Conservation (phyloP, 192 early-diverging fungal genomes). For the Gorgonomyces haynaldii region DNA sequence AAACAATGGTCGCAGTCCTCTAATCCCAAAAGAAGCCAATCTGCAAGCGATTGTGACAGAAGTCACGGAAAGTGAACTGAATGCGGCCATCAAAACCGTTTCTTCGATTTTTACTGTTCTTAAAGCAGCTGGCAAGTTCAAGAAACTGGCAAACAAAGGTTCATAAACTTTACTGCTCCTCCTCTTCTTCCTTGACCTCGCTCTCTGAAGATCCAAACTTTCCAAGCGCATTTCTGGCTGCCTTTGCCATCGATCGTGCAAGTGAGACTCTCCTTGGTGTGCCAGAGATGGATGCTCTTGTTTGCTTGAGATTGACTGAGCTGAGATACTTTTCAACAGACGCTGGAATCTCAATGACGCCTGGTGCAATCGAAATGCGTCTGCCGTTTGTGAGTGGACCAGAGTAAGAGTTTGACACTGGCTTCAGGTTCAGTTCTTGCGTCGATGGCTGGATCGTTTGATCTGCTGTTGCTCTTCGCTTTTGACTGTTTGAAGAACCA, state of each 20-base stretch:
- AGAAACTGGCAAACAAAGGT: too few species aligned
- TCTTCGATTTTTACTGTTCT: constrained; percentile 54
- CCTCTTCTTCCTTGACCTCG: neutral
- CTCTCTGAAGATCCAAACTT: too few species aligned
- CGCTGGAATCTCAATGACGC: constrained; percentile 31
- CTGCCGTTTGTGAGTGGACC: constrained; percentile 6
- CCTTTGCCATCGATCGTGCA: too few species aligned
- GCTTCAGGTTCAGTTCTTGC: neutral
- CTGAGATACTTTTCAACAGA: constrained; percentile 14
- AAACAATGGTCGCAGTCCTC: constrained; percentile 38
- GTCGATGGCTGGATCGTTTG: too few species aligned
- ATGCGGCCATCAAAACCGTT: constrained; percentile 60
- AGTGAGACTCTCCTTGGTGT: too few species aligned
- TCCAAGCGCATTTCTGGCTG: too few species aligned
- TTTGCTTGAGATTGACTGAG: too few species aligned
- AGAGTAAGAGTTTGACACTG: neutral
- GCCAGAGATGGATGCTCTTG: too few species aligned
- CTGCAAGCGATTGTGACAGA: constrained; percentile 56
- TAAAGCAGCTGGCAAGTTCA: constrained; percentile 20
- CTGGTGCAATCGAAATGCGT: constrained; percentile 25
- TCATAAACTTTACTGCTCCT: too few species aligned
- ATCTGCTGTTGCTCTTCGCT: too few species aligned
- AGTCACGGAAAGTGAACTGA: constrained; percentile 79
- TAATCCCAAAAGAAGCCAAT: constrained; percentile 66
- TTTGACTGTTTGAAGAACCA: too few species aligned